These are phyloP conservation scores for Rhodomyrtus tomentosa DNA, from an alignment of 345 rosid genomes.

Conservation along the genomic window DNA sequence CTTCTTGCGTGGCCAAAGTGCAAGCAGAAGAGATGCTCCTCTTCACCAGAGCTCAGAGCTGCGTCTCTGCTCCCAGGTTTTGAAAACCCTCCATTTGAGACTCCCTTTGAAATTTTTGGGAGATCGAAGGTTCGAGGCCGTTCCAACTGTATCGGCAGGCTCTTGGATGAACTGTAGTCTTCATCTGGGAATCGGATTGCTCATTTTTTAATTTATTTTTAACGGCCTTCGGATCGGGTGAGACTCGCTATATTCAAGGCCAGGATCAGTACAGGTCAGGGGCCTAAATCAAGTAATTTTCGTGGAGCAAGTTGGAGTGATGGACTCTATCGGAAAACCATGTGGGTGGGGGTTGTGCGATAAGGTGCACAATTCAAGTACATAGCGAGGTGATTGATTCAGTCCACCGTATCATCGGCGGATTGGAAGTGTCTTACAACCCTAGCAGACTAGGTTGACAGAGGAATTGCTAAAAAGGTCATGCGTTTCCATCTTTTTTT, in stretches of 20 bases:
- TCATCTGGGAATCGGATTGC: background rate
- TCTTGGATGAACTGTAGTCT: background rate
- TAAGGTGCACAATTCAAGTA: background rate
- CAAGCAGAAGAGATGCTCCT: conserved; percentile 74
- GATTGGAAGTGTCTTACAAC: background rate
- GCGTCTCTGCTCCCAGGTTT: conserved; percentile 7
- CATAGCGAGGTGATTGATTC: background rate
- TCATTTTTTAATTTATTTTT: background rate
- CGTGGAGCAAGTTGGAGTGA: background rate
- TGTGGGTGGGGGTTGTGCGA: background rate
- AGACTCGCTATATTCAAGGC: background rate
- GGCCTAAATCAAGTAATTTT: background rate
- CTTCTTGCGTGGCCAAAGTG: conserved; percentile 46
- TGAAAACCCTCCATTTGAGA: background rate
- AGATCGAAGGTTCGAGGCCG: background rate
- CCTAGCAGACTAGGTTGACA: background rate
- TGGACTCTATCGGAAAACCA: background rate
- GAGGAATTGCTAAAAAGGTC: background rate
- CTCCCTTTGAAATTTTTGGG: background rate
- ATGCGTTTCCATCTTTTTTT: background rate
- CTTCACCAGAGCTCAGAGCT: conserved; percentile 41
- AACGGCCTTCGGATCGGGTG: background rate
- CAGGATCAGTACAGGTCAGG: background rate
- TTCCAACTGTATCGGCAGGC: background rate
- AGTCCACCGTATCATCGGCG: background rate